Percentiles rank a stretch among this genome's conserved stretches.
Conservation (phyloP, 1,284 basidiomycete species). For the Polyporus tsugae region DNA sequence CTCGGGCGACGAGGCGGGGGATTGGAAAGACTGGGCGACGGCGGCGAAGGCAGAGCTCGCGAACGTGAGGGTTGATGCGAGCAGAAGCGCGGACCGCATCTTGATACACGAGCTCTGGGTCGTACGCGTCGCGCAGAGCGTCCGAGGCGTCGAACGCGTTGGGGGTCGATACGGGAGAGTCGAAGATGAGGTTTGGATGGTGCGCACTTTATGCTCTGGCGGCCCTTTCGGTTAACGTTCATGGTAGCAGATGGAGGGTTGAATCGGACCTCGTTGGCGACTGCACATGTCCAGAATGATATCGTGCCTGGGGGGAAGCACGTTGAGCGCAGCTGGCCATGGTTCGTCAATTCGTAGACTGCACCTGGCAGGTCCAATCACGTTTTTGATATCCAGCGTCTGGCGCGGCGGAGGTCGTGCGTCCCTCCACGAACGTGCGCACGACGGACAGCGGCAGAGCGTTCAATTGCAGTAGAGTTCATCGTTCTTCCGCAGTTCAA, state of each 20-base stretch:
- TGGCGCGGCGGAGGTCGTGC: not conserved
- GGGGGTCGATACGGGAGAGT: not conserved
- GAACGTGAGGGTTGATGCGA: constrained; percentile 21
- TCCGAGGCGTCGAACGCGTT: not conserved
- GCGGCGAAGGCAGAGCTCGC: constrained; percentile 37
- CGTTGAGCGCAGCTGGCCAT: not conserved
- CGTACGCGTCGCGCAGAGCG: not conserved
- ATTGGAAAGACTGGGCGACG: constrained; percentile 47
- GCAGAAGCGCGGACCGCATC: not conserved
- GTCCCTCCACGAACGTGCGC: not conserved
- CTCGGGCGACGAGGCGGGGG: constrained; percentile 47
- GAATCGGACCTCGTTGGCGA: too few relatives aligned
- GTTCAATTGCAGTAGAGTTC: too few relatives aligned
- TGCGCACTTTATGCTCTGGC: not conserved
- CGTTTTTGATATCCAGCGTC: not conserved
- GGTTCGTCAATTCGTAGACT: not conserved
- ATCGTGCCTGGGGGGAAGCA: not conserved
- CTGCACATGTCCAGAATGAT: not conserved
- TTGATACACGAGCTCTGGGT: not conserved
- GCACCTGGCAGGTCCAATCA: not conserved
- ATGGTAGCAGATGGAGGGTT: not conserved
- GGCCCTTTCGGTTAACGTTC: not conserved
- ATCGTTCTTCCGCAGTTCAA: too few relatives aligned
- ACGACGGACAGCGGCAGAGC: not conserved
- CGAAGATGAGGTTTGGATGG: not conserved